Evolutionary conservation across 192 early-diverging fungal species (phyloP).

Genomic region (Linderina pennispora): DNA sequence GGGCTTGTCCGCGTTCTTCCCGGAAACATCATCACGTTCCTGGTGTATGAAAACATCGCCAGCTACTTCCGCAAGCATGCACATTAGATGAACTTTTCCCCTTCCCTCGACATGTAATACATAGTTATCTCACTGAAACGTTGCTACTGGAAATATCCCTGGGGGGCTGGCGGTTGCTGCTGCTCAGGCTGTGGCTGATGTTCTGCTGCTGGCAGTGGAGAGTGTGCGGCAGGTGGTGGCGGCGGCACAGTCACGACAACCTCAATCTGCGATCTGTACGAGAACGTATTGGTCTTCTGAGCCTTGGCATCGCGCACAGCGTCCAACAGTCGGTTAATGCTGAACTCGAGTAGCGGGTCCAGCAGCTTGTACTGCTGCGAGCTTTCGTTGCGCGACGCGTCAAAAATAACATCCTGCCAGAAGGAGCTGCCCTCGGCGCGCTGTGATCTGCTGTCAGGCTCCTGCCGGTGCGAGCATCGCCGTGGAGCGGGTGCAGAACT

Average conservation of each 20-base stretch:
- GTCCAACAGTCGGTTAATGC: conserved; percentile 38
- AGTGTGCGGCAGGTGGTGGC: no score
- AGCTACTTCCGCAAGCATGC: conserved; percentile 55
- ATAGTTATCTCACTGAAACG: no score
- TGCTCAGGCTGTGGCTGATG: neutral
- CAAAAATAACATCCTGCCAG: conserved; percentile 36
- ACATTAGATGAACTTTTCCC: neutral
- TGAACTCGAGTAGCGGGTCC: conserved; percentile 40
- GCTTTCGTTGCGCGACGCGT: conserved; percentile 26
- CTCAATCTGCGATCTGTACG: neutral
- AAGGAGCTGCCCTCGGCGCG: conserved; percentile 9
- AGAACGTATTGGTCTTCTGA: conserved; percentile 10
- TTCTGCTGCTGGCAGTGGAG: no score
- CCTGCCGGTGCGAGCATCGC: no score
- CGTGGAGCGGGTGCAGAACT: neutral
- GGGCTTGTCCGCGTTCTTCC: conserved; percentile 86
- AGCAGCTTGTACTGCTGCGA: conserved; percentile 47
- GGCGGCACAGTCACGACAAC: no score
- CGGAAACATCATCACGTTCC: conserved; percentile 91
- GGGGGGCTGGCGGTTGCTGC: conserved; percentile 1
- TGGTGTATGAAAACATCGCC: conserved; percentile 83
- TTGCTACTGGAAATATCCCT: no score
- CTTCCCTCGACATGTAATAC: no score
- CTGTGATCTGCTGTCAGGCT: neutral
- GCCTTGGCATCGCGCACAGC: conserved; percentile 20